phyloP scores from a whole-genome alignment of 176 grass and related monocot species.

The Oropetium thomaeum region DNA sequence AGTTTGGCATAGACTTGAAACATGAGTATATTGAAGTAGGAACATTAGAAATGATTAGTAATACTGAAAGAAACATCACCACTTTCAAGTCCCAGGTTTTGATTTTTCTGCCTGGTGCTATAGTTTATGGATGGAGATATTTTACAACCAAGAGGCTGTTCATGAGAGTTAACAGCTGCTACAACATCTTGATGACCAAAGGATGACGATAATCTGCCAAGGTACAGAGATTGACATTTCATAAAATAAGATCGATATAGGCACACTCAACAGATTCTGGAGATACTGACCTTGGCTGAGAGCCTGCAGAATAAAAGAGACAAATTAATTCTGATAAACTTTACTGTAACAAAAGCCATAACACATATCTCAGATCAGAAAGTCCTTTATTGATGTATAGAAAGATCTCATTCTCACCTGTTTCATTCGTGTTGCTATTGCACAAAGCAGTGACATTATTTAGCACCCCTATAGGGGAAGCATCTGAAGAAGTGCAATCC shows the following conservation, averaged over 20 bases:
- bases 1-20: not conserved
- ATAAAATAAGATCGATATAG: slow-evolving; percentile 9
- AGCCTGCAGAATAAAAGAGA: slow-evolving; percentile 45
- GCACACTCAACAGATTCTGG: slow-evolving; percentile 13
- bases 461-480: slow-evolving; percentile 25
- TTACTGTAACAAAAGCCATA: not conserved
- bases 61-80: slow-evolving; percentile 44
- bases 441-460: slow-evolving; percentile 37
- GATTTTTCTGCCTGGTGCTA: slow-evolving; percentile 31
- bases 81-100: slow-evolving; percentile 39
- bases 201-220: slow-evolving; percentile 53
- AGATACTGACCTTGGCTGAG: slow-evolving; percentile 44
- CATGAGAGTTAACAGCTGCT: slow-evolving; percentile 34
- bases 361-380: slow-evolving; percentile 26
- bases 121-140: slow-evolving; percentile 22
- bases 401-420: slow-evolving; percentile 40
- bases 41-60: slow-evolving; percentile 2
- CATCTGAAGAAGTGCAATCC: slow-evolving; percentile 26
- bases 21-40: not conserved
- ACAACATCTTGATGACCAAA: slow-evolving; percentile 45
- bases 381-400: not conserved
- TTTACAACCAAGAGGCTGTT: slow-evolving; percentile 42
- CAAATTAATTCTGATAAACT: slow-evolving; percentile 10
- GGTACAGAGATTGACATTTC: slow-evolving; percentile 1
- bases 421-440: slow-evolving; percentile 41